Evolutionary conservation across 768 basidiomycete species (phyloP), one percentile per base, ranked within the genome.

Genomic region (Hericium alpestre): DNA sequence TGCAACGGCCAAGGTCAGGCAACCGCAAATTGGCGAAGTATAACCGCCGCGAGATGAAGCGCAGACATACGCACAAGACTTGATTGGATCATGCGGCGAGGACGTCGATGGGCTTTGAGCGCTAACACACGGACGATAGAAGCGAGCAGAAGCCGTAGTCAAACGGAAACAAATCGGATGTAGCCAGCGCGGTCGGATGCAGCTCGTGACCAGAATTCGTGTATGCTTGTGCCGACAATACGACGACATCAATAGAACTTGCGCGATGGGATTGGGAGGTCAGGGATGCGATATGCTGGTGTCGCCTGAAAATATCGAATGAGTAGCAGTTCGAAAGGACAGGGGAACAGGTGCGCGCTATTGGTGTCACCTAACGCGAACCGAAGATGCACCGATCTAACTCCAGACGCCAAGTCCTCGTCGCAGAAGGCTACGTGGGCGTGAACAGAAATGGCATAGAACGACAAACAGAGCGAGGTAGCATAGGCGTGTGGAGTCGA

Each of bases 331-430:
- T 18, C 43, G 43, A 20, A 20, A 6, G 43, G 11, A n/a, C n/a
- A 46, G 43, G n/a, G 16, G 43, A 46, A 5, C 50, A n/a, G 12
- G 22, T 16, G 22, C 13, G 50, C 20, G 50, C 23, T 12, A 25
- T 51, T 25, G 27, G 25, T 12, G 12, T 27, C 27, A 25, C 25
- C 9, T 25, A n/a, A 16, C 9, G 32, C 50, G 22, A 51, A 27
- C 50, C 50, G 50, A 51, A 51, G 32, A 51, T 27, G 50, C 22
- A 25, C 50, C 50, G 50, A 51, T 51, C 50, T 51, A 51, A 51
- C 32, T 51, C 50, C 50, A 51, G 50, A 46, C n/a, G 43, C 43
- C 43, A 46, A n/a, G 43, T 46, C 20, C 43, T 46, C 20, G 43
- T 46, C 43, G 43, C 16, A 46, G 20, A 18, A 46, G 43, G 20